Percentiles rank a stretch among this genome's conserved stretches.
phyloP scores from a whole-genome alignment of 2,329 filamentous ascomycete species.

The Didymella arachidicola region DNA sequence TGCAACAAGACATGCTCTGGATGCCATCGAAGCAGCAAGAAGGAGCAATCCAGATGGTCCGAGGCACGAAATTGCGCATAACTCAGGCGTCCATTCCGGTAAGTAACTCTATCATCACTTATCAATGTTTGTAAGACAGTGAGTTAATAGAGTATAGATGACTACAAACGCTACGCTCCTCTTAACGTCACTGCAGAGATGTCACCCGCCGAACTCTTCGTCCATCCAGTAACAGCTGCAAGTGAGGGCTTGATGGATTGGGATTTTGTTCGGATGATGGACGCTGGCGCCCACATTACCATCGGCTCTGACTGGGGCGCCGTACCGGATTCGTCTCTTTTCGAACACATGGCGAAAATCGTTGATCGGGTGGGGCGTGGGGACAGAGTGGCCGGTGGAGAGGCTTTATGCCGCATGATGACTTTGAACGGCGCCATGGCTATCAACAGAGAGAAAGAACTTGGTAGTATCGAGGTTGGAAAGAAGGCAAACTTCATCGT shows the following conservation, averaged over 20 bases:
- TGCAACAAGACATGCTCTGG: slow-evolving; percentile 40
- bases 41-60: slow-evolving; percentile 37
- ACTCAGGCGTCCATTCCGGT: slow-evolving; percentile 31
- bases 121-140: background rate
- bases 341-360: slow-evolving; percentile 21
- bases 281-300: slow-evolving; percentile 38
- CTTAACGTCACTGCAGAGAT: slow-evolving; percentile 48
- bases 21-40: slow-evolving; percentile 40
- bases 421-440: slow-evolving; percentile 42
- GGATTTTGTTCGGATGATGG: slow-evolving; percentile 39
- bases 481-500: slow-evolving; percentile 48
- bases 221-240: slow-evolving; percentile 20
- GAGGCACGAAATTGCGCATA: slow-evolving; percentile 47
- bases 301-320: slow-evolving; percentile 41
- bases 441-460: slow-evolving; percentile 33
- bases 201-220: slow-evolving; percentile 42
- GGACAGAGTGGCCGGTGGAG: slow-evolving; percentile 22
- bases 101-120: background rate
- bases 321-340: slow-evolving; percentile 27
- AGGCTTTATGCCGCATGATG: slow-evolving; percentile 32
- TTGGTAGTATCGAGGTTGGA: slow-evolving; percentile 43
- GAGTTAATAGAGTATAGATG: slow-evolving; percentile 22
- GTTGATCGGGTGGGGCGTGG: slow-evolving; percentile 24
- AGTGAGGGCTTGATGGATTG: slow-evolving; percentile 34
- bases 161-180: slow-evolving; percentile 38